phyloP scores from a whole-genome alignment of 192 early-diverging fungal species.

The Entomortierella parvispora region DNA sequence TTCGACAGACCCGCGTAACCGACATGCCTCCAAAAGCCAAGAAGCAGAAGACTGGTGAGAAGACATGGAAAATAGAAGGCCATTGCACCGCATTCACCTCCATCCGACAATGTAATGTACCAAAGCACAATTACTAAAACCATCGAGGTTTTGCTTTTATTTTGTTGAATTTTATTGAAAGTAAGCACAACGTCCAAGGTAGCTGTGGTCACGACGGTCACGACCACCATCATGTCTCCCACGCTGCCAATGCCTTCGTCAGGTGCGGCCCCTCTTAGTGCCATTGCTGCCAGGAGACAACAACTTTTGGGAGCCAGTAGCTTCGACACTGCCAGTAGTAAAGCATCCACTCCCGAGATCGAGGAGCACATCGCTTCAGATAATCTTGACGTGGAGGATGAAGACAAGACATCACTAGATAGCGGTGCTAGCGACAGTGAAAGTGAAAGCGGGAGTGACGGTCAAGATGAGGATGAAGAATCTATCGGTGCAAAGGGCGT shows the following conservation, averaged over 20 bases:
- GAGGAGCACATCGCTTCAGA: conserved; percentile 29
- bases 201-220: not conserved
- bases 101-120: not conserved
- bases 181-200: not conserved
- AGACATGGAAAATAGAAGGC: not conserved
- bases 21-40: conserved; percentile 38
- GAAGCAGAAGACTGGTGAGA: conserved; percentile 39
- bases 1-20: not conserved
- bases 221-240: not conserved
- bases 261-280: conserved; percentile 29
- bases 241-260: conserved; percentile 9
- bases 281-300: conserved; percentile 31
- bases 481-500: not conserved
- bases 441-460: not conserved
- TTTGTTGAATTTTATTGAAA: not conserved
- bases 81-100: not conserved
- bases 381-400: conserved; percentile 26
- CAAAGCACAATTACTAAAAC: not conserved
- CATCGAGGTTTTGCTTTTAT: not conserved
- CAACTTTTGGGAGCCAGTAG: conserved; percentile 10
- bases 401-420: conserved; percentile 27
- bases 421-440: conserved; percentile 20
- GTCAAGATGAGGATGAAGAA: conserved; percentile 6
- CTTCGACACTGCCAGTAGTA: no score
- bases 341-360: not conserved